phyloP scores from a whole-genome alignment of 73 alveolate genomes.

The Paramecium pentaurelia region DNA sequence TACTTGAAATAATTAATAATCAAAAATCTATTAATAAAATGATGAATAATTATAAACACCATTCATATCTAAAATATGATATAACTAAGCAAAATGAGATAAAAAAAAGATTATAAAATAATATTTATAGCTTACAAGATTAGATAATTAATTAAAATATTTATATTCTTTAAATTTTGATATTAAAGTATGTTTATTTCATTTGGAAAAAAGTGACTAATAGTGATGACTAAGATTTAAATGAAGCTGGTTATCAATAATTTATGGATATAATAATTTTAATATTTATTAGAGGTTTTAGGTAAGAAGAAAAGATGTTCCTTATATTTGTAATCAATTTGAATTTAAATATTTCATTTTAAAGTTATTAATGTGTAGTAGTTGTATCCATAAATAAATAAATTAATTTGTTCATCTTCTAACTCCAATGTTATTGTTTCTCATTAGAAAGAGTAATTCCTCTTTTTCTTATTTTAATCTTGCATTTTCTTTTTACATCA shows the following conservation, averaged over 20 bases:
- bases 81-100: background rate
- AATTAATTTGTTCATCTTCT: background rate
- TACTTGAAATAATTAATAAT: too few species aligned
- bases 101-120: background rate
- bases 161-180: background rate
- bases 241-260: background rate
- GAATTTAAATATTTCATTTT: background rate
- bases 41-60: too few species aligned
- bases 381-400: conserved; percentile 2
- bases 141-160: background rate
- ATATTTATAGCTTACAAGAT: background rate
- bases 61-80: background rate
- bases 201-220: background rate
- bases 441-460: background rate
- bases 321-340: background rate
- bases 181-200: background rate
- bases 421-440: background rate
- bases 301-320: background rate
- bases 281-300: background rate
- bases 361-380: background rate
- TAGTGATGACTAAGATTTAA: background rate
- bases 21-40: too few species aligned
- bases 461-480: conserved; percentile 38
- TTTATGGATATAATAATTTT: background rate
- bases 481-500: background rate